phyloP scores from a whole-genome alignment of 768 basidiomycete genomes.

The Naematelia aurantialba region DNA sequence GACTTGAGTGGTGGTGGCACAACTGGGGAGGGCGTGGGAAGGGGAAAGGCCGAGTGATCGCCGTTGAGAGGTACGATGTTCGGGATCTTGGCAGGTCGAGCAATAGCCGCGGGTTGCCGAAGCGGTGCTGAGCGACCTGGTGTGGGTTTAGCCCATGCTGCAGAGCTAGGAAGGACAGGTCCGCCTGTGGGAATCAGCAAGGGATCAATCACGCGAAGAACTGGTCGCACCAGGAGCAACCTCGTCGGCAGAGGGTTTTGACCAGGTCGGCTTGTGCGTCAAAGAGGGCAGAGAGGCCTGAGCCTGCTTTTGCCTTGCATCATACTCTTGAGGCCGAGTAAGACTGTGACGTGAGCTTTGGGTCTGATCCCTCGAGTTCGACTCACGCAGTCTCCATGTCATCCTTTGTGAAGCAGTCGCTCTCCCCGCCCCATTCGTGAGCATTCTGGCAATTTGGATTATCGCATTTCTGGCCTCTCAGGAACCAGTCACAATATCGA shows the following conservation, averaged over 20 bases:
- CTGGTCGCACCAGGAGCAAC: slow-evolving; percentile 26
- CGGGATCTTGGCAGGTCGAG: slow-evolving; percentile 26
- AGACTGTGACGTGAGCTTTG: slow-evolving; percentile 18
- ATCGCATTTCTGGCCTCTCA: slow-evolving; percentile 76
- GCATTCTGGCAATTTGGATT: slow-evolving; percentile 82
- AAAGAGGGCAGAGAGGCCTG: slow-evolving; percentile 23
- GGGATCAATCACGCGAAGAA: background rate
- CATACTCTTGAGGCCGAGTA: slow-evolving; percentile 38
- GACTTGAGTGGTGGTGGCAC: slow-evolving; percentile 17
- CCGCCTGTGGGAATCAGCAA: slow-evolving; percentile 15
- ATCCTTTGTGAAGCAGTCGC: slow-evolving; percentile 95
- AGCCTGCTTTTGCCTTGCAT: slow-evolving; percentile 40
- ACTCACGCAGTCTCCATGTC: slow-evolving; percentile 85
- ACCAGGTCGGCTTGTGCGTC: slow-evolving; percentile 35
- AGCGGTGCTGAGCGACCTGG: slow-evolving; percentile 2
- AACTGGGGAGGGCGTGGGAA: slow-evolving; percentile 36
- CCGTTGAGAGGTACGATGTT: slow-evolving; percentile 36
- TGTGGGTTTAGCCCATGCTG: slow-evolving; percentile 35
- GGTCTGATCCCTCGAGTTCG: background rate
- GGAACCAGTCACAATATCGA: slow-evolving; percentile 94
- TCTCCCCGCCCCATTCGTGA: slow-evolving; percentile 98
- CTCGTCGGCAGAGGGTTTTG: slow-evolving; percentile 42
- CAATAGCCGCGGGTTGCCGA: slow-evolving; percentile 14
- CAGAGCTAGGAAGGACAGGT: slow-evolving; percentile 35
- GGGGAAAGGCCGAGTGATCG: slow-evolving; percentile 34